A percentile compares a stretch with the other conserved stretches of the same genome.
These are phyloP conservation scores for Silene coronaria DNA, from an alignment of 179 eudicot genomes.

Conservation along the genomic window DNA sequence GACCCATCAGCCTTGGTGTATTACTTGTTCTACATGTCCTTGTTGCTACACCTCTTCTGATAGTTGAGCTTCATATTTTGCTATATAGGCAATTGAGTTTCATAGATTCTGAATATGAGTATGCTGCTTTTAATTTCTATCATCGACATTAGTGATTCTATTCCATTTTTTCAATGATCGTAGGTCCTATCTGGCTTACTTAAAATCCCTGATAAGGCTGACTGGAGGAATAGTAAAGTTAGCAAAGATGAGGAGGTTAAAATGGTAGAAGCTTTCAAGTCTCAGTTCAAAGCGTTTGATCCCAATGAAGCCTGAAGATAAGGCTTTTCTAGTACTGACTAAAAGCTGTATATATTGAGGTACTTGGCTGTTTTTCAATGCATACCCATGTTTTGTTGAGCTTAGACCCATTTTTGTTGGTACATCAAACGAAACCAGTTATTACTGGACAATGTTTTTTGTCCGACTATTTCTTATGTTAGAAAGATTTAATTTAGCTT, in stretches of 20 bases:
- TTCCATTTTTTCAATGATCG: conserved; percentile 4
- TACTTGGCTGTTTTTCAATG: conserved; percentile 3
- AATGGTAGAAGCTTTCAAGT: conserved; percentile 55
- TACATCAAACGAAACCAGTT: background rate
- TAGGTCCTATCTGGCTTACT: conserved; percentile 73
- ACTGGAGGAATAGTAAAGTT: conserved; percentile 70
- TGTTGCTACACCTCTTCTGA: background rate
- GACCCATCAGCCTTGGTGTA: background rate
- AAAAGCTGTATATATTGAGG: background rate
- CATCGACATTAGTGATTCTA: background rate
- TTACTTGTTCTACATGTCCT: background rate
- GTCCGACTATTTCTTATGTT: background rate
- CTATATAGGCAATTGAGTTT: background rate
- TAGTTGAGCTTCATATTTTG: background rate
- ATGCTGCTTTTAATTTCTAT: background rate
- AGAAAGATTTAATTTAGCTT: background rate
- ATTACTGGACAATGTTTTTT: background rate
- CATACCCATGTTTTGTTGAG: background rate
- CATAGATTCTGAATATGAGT: background rate
- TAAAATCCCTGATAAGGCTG: conserved; percentile 70
- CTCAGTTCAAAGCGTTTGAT: conserved; percentile 45
- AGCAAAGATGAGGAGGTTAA: conserved; percentile 61
- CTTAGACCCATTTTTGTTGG: background rate
- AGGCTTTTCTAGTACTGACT: background rate
- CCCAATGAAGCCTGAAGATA: conserved; percentile 32